Evolutionary conservation across 768 basidiomycete species (phyloP), one percentile per base, ranked within the genome.

Genomic region (Russula compacta): DNA sequence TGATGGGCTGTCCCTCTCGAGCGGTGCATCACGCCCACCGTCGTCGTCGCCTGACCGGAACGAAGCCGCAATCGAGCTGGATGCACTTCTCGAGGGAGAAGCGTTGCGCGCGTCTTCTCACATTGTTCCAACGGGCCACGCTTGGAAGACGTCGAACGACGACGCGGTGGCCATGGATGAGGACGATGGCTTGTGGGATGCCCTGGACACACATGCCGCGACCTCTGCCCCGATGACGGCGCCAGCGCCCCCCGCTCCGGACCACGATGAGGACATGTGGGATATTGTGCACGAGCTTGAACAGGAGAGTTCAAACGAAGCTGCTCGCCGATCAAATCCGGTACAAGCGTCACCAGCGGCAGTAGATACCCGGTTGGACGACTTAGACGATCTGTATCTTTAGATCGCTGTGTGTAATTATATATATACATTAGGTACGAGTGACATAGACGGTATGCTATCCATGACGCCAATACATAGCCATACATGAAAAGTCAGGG

Each of bases 181-280:
- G 33, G 72, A 73, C 42, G 78, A 80, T 64, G 71, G 72, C 11
- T 69, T 75, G 62, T 75, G 77, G 74, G 71, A 71, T 19, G 67
- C 52, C 50, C 39, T 73, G n/a, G 67, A 67, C 14, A 57, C 53
- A 0, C 35, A 53, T 14, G 43, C 65, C 55, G 38, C 56, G 6
- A 14, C 61, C 2, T 43, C 66, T 15, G 24, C n/a, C 5, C 47
- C 58, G 5, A 24, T 46, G 15, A 48, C 47, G 54, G 29, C 63
- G 56, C 47, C 47, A 11, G 56, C 11, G 12, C 52, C 64, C 17
- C 54, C 69, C 4, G 67, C 61, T 1, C 59, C 64, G 19, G 69
- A 73, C 15, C 80, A 82, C 6, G 84, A 87, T 38, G 81, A 83
- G 44, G 87, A 88, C 6, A 81, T 89, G 79, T 90, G 90, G 84